Evolutionary conservation across 805 yeast genomes (phyloP).

Genomic region (Suhomyces kilbournensis): DNA sequence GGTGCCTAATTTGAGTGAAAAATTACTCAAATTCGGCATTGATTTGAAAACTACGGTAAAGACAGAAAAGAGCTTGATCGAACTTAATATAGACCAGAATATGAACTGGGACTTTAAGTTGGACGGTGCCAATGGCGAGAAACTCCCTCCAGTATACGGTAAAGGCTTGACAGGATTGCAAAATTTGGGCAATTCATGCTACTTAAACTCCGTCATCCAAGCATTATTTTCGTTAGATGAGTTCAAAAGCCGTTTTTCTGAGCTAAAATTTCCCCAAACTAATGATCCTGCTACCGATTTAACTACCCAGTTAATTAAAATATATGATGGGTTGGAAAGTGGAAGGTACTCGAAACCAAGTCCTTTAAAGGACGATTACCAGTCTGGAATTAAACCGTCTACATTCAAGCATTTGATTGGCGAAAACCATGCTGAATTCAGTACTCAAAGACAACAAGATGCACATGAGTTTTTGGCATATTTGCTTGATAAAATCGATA

Average conservation of each 20-base stretch:
- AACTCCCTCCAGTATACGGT: constrained; percentile 66
- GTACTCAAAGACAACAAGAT: constrained; percentile 89
- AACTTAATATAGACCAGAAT: constrained; percentile 89
- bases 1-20: constrained; percentile 55
- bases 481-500: constrained; percentile 61
- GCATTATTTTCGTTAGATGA: constrained; percentile 50
- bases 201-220: constrained; percentile 79
- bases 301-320: constrained; percentile 70
- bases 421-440: constrained; percentile 73
- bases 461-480: constrained; percentile 84
- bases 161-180: constrained; percentile 77
- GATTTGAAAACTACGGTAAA: constrained; percentile 54
- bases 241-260: constrained; percentile 39
- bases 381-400: constrained; percentile 73
- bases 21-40: constrained; percentile 62
- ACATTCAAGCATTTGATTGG: constrained; percentile 78
- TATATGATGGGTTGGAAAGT: constrained; percentile 74
- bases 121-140: constrained; percentile 67
- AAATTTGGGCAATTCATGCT: constrained; percentile 92
- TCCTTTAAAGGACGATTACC: constrained; percentile 47
- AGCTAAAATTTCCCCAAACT: constrained; percentile 26
- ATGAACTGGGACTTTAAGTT: constrained; percentile 88
- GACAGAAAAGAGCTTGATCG: constrained; percentile 85
- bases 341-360: constrained; percentile 71
- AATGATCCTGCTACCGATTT: constrained; percentile 62